These are phyloP conservation scores for Stagonosporopsis rhizophila DNA, from an alignment of 2,329 filamentous ascomycete species.

Conservation along the genomic window DNA sequence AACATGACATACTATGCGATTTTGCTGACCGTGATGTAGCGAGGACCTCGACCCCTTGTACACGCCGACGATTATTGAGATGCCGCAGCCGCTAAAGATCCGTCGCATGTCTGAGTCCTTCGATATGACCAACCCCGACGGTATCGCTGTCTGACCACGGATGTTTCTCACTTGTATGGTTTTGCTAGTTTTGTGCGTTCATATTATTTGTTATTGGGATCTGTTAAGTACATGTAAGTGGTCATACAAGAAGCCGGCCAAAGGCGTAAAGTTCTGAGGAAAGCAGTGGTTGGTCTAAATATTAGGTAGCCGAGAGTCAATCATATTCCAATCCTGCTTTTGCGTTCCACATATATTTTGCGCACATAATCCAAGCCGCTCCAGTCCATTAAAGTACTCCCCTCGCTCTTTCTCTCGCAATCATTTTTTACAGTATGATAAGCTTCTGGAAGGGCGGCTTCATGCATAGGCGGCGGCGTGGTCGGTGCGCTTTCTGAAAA, in stretches of 20 bases:
- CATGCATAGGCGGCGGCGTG: background rate
- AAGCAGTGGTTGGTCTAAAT: background rate
- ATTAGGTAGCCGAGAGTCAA: background rate
- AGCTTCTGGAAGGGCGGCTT: background rate
- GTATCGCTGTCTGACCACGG: conserved; percentile 3
- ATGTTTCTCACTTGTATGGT: background rate
- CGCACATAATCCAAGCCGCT: conserved; percentile 14
- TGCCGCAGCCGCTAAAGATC: conserved; percentile 31
- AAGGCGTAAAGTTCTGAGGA: too few species aligned
- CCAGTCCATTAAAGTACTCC: conserved; percentile 16
- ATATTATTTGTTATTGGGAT: background rate
- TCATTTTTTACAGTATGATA: background rate
- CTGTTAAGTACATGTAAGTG: background rate
- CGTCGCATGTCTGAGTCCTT: conserved; percentile 33
- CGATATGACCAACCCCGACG: conserved; percentile 20
- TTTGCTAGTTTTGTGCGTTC: background rate
- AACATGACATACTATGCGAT: background rate
- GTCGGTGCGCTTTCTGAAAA: background rate
- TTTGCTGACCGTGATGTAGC: conserved; percentile 20
- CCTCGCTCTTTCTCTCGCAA: conserved; percentile 3
- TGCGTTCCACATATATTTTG: conserved; percentile 13
- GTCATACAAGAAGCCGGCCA: background rate
- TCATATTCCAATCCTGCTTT: conserved; percentile 12
- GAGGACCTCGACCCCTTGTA: conserved; percentile 43
- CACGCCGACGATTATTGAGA: conserved; percentile 28